phyloP scores from a whole-genome alignment of 345 rosid species.

The Laguncularia racemosa region DNA sequence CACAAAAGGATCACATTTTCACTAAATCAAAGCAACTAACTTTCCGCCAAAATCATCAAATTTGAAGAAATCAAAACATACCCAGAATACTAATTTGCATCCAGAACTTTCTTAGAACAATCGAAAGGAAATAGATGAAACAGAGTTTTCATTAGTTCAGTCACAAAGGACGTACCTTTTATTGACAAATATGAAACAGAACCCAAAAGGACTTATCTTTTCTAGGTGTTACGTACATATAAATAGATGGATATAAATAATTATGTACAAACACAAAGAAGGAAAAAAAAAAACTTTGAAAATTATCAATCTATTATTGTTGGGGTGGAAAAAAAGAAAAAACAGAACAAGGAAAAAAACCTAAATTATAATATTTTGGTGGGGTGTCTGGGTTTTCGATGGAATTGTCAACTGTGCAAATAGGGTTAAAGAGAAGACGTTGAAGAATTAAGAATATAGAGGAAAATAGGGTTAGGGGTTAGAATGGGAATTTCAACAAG shows the following conservation, averaged over 20 bases:
- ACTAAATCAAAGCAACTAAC: neutral
- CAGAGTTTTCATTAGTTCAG: no score
- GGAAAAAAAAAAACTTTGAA: no score
- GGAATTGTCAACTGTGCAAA: constrained; percentile 4
- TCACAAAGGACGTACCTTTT: constrained; percentile 9
- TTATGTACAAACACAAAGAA: no score
- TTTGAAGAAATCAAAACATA: constrained; percentile 10
- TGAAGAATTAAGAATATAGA: neutral
- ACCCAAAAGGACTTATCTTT: constrained; percentile 2
- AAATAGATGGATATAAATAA: neutral
- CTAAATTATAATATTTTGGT: constrained; percentile 12
- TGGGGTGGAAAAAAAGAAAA: no score
- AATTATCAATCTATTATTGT: neutral
- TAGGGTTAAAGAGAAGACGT: neutral
- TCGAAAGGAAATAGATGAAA: neutral
- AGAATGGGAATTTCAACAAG: constrained; percentile 9
- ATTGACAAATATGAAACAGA: neutral
- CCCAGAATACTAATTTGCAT: constrained; percentile 10
- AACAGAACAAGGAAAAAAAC: constrained; percentile 2
- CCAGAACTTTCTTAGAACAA: neutral
- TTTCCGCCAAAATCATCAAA: neutral
- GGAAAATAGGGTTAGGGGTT: constrained; percentile 7
- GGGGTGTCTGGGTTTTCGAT: constrained; percentile 9
- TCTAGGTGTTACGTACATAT: constrained; percentile 10
- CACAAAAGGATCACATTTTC: neutral